Evolutionary conservation across 805 yeast genomes (phyloP).

Genomic region (Tetrapisispora nanseiensis): DNA sequence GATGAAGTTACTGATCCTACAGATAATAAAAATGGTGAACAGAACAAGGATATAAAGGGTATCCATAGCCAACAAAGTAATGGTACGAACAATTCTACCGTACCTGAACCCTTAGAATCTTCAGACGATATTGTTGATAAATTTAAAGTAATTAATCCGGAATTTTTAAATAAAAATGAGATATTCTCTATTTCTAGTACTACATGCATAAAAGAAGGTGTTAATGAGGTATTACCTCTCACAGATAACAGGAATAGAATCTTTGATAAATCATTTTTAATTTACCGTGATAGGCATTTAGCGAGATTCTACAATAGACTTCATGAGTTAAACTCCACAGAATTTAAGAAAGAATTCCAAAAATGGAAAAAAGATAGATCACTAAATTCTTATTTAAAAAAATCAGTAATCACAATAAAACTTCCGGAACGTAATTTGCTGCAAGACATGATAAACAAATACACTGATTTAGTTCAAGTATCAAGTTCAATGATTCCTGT

Average conservation of each 20-base stretch:
- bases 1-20: neutral
- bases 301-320: conserved; percentile 13
- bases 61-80: no score
- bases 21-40: no score
- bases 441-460: conserved; percentile 15
- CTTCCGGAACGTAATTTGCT: conserved; percentile 16
- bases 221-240: conserved; percentile 9
- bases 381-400: conserved; percentile 3
- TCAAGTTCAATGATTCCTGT: conserved; percentile 18
- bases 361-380: conserved; percentile 9
- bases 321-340: conserved; percentile 6
- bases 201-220: conserved; percentile 2
- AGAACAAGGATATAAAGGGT: neutral
- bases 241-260: conserved; percentile 18
- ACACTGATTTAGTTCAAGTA: conserved; percentile 14
- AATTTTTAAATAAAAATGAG: conserved; percentile 17
- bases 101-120: conserved; percentile 1
- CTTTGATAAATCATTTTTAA: conserved; percentile 15
- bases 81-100: no score
- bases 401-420: conserved; percentile 9
- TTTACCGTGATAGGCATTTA: conserved; percentile 18
- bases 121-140: conserved; percentile 10
- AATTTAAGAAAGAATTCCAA: conserved; percentile 9
- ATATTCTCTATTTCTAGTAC: conserved; percentile 14
- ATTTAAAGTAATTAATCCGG: conserved; percentile 24